Evolutionary conservation across 129 eudicot genomes (phyloP).

Genomic region (Pseudognaphalium luteoalbum): DNA sequence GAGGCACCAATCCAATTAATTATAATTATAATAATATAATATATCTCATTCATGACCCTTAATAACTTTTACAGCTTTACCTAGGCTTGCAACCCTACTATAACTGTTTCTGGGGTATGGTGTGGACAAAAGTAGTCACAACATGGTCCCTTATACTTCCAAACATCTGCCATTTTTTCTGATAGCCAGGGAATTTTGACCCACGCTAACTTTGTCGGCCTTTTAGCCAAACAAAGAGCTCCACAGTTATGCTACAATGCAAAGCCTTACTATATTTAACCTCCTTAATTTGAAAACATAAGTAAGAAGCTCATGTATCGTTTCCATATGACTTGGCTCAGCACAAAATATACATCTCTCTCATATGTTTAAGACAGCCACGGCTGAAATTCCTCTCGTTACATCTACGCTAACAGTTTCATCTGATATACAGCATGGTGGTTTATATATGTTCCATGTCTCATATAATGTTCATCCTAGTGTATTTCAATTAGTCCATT

Average conservation of each 20-base stretch:
- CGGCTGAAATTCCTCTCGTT: neutral
- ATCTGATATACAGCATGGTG: neutral
- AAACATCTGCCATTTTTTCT: neutral
- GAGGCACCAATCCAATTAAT: neutral
- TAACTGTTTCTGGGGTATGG: neutral
- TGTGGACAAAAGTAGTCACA: neutral
- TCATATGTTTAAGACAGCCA: neutral
- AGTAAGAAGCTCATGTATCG: neutral
- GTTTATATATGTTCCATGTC: neutral
- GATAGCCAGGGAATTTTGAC: too few species aligned
- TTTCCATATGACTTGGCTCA: conserved; percentile 6
- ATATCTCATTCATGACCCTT: neutral
- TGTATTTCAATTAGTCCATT: conserved; percentile 2
- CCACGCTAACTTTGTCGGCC: too few species aligned
- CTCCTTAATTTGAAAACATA: neutral
- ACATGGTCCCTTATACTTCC: neutral
- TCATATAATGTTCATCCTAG: neutral
- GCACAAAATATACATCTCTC: neutral
- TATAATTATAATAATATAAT: neutral
- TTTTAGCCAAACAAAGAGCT: neutral
- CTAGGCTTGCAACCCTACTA: neutral
- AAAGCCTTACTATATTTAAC: neutral
- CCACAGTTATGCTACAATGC: conserved; percentile 1
- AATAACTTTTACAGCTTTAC: neutral
- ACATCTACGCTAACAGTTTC: conserved; percentile 1